Conservation (phyloP, 164 flowering plant genomes). For the Vitis cinerea region DNA sequence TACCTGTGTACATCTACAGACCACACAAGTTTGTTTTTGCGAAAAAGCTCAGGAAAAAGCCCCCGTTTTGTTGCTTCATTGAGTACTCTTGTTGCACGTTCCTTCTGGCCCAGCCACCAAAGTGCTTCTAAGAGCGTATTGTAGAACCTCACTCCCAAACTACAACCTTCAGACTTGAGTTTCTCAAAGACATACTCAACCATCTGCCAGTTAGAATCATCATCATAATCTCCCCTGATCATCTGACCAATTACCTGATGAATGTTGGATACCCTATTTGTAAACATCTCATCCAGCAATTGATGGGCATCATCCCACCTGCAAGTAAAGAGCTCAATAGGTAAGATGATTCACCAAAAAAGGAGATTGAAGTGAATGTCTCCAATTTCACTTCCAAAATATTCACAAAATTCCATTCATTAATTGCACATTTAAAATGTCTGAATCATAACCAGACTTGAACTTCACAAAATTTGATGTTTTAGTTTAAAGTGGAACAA, state of each 20-base stretch:
- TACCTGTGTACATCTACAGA: slow-evolving; percentile 92
- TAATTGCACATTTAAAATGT: neutral
- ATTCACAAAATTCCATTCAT: neutral
- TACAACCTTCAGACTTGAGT: slow-evolving; percentile 77
- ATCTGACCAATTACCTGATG: slow-evolving; percentile 88
- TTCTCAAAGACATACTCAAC: slow-evolving; percentile 90
- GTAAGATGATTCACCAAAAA: neutral
- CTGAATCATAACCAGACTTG: neutral
- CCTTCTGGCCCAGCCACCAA: slow-evolving; percentile 90
- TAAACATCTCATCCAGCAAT: slow-evolving; percentile 76
- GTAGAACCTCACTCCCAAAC: slow-evolving; percentile 80
- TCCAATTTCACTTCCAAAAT: neutral
- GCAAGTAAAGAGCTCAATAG: slow-evolving; percentile 15
- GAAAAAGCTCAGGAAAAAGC: slow-evolving; percentile 70
- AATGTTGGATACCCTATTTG: slow-evolving; percentile 63
- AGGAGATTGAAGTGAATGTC: neutral
- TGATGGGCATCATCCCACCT: slow-evolving; percentile 75
- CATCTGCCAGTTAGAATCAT: slow-evolving; percentile 94
- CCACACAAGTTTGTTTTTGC: slow-evolving; percentile 78
- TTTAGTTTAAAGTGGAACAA: neutral
- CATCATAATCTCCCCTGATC: slow-evolving; percentile 89
- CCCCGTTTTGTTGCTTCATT: slow-evolving; percentile 78
- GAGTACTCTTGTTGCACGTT: slow-evolving; percentile 77
- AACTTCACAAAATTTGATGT: neutral
- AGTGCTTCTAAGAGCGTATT: slow-evolving; percentile 86